Conservation (phyloP, 2,329 filamentous ascomycete species). For the Rhynchosporium graminicola region DNA sequence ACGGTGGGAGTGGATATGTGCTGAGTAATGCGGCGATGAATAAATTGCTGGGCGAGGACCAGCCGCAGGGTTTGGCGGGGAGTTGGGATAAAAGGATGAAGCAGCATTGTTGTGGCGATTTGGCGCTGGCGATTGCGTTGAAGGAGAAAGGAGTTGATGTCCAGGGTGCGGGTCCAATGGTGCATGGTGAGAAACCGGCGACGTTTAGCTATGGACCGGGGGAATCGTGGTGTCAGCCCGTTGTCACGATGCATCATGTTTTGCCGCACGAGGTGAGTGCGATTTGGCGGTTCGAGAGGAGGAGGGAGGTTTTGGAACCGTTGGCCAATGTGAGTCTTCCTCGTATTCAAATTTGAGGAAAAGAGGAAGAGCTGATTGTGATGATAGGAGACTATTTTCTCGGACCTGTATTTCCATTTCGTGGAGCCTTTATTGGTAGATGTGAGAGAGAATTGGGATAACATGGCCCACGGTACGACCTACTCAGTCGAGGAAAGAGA, state of each 20-base stretch:
- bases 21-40: slow-evolving; percentile 55
- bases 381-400: slow-evolving; percentile 16
- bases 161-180: slow-evolving; percentile 51
- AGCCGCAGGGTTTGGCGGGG: slow-evolving; percentile 46
- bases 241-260: slow-evolving; percentile 60
- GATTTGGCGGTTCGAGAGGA: slow-evolving; percentile 56
- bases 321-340: slow-evolving; percentile 22
- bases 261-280: slow-evolving; percentile 52
- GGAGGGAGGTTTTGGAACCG: slow-evolving; percentile 25
- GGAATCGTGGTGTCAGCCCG: slow-evolving; percentile 57
- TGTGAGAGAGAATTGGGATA: slow-evolving; percentile 53
- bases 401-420: slow-evolving; percentile 52
- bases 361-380: neutral
- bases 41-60: slow-evolving; percentile 45
- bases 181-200: slow-evolving; percentile 57
- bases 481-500: slow-evolving; percentile 40
- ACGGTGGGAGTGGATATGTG: slow-evolving; percentile 58
- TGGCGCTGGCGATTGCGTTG: slow-evolving; percentile 50
- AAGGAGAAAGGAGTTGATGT: slow-evolving; percentile 49
- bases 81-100: slow-evolving; percentile 48
- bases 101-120: slow-evolving; percentile 53
- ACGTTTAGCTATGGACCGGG: slow-evolving; percentile 43
- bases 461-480: slow-evolving; percentile 51
- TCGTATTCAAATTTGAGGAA: neutral
- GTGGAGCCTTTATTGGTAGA: slow-evolving; percentile 48